Base-by-base conservation (phyloP, 306 rosid species). In the Quercus robur region DNA sequence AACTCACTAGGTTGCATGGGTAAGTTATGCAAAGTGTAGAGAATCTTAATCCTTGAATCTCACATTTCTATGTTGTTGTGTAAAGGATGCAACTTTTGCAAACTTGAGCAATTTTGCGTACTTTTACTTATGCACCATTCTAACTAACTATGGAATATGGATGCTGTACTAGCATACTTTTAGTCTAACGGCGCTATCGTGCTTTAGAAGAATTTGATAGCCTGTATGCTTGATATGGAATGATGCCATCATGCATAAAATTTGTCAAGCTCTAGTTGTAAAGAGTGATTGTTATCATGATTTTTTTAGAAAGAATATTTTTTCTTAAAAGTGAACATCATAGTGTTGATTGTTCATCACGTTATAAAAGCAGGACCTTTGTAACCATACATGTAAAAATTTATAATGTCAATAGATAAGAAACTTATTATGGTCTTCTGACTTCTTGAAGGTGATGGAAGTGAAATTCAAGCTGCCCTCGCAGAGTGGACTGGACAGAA, bases 391-490 rank as follows among this genome's bases (percentile, higher is more conserved):
- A 1, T 49, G 54, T 49, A 17, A 49, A 49, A 49, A 10, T 49
- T 49, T 49, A 49, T 49, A 49, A 54, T 66, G 15, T n/a, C 41
- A n/a, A 15, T 20, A 9, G 63, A 49, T 1, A 61, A 54, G 61
- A 69, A 46, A 35, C 9, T 74, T 61, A 76, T 62, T 70, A 15
- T 44, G 54, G 17, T 73, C 78, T 49, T 82, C 49, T 63, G 26
- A 19, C 28, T 25, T 83, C 77, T 20, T 88, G 86, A 87, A 95
- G 99, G 91, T 75, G 99, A 93, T 84, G 99, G 99, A 74, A 64
- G 76, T 52, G 84, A 90, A 26, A 66, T 93, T 80, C 97, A 93
- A 81, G 70, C 88, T 12, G 98, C 97, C 62, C 79, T 95, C 44
- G 77, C 35, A 12, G 85, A 90, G 89, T 88, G 89, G 93, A 91